phyloP scores from a whole-genome alignment of 805 yeast species.

The Spathaspora girioi region DNA sequence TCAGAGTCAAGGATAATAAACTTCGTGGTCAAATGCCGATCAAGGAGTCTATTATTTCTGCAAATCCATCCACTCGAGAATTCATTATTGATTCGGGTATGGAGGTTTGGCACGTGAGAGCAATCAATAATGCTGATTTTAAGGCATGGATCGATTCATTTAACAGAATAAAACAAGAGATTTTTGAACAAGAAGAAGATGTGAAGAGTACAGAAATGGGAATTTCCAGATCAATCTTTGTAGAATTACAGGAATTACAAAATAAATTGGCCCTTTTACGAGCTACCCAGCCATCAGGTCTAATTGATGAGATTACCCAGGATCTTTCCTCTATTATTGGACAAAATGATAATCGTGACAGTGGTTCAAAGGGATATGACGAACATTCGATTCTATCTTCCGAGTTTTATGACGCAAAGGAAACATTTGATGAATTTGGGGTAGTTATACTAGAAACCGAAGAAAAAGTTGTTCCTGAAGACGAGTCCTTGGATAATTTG shows the following conservation, averaged over 20 bases:
- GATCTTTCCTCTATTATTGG: conserved; percentile 18
- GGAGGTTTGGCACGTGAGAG: conserved; percentile 88
- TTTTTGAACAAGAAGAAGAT: background rate
- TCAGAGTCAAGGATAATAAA: conserved; percentile 66
- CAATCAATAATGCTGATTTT: conserved; percentile 63
- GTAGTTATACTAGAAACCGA: conserved; percentile 47
- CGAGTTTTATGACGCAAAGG: conserved; percentile 61
- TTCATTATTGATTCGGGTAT: conserved; percentile 89
- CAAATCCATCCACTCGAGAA: conserved; percentile 61
- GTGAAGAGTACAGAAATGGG: background rate
- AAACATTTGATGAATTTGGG: conserved; percentile 50
- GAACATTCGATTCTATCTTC: conserved; percentile 26
- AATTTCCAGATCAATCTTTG: background rate
- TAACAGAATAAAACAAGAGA: conserved; percentile 43
- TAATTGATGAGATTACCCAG: conserved; percentile 11
- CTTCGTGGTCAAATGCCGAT: conserved; percentile 92
- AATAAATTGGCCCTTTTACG: conserved; percentile 19
- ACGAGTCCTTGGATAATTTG: conserved; percentile 15
- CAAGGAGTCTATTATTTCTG: conserved; percentile 75
- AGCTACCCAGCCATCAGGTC: conserved; percentile 7
- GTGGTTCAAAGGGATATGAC: conserved; percentile 15
- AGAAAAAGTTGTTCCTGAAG: conserved; percentile 13
- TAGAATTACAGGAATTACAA: conserved; percentile 17
- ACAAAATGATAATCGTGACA: conserved; percentile 9
- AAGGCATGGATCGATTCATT: conserved; percentile 81